These are phyloP conservation scores for Jatropha podagrica DNA, from an alignment of 441 rosid genomes.

Conservation along the genomic window DNA sequence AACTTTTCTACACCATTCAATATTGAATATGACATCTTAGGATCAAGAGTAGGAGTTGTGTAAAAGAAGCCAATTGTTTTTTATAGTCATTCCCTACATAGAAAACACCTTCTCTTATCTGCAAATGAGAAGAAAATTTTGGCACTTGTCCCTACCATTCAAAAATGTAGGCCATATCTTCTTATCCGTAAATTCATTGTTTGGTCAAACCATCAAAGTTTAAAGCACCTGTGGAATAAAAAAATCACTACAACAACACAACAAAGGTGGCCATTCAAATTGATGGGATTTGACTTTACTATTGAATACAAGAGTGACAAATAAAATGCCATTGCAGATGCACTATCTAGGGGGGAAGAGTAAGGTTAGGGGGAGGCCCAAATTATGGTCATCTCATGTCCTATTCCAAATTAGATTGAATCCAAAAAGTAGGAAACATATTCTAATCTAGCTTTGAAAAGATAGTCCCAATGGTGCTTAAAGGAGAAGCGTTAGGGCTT, in stretches of 20 bases:
- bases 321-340: background rate
- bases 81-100: background rate
- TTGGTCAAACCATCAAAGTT: background rate
- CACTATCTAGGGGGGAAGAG: background rate
- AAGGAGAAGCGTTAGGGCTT: too few species aligned
- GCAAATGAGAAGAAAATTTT: conserved; percentile 2
- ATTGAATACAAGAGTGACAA: background rate
- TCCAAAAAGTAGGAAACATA: too few species aligned
- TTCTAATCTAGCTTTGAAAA: too few species aligned
- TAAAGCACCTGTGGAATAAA: background rate
- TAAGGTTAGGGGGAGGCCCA: background rate
- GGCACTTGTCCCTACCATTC: background rate
- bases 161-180: background rate
- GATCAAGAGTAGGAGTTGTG: too few species aligned
- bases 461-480: too few species aligned
- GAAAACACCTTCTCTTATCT: background rate
- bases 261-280: background rate
- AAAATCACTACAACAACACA: background rate
- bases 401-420: too few species aligned
- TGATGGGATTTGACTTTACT: conserved; percentile 1
- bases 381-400: too few species aligned
- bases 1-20: background rate
- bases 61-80: background rate
- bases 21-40: background rate
- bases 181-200: background rate